Conservation (phyloP, 2,329 filamentous ascomycete genomes). For the Cylindrodendrum hubeiense region DNA sequence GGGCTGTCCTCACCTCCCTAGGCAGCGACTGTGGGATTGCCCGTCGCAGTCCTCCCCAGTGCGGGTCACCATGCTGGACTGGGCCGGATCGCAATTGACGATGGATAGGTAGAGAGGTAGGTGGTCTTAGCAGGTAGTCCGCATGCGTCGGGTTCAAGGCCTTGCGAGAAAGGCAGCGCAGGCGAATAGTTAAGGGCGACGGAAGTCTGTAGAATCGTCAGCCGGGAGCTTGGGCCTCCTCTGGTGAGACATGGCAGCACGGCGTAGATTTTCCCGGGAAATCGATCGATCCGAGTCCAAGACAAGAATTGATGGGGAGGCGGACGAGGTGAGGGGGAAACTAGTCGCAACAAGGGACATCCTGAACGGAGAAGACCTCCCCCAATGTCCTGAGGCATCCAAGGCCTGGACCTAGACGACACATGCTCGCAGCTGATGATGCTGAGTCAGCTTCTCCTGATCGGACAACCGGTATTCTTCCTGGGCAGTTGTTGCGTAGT, state of each 20-base stretch:
- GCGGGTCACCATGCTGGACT: background rate
- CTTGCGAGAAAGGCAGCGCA: background rate
- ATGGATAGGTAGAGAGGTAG: background rate
- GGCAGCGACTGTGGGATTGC: background rate
- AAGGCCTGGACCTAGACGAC: background rate
- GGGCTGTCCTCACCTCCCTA: background rate
- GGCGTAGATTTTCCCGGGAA: background rate
- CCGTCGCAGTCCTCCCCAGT: background rate
- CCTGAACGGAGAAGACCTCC: background rate
- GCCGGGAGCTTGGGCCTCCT: background rate
- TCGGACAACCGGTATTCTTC: too few relatives aligned
- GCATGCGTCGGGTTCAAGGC: background rate
- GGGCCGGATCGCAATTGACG: background rate
- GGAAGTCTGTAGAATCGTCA: background rate
- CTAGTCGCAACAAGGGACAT: conserved; percentile 5
- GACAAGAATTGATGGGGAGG: background rate
- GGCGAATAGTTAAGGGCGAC: background rate
- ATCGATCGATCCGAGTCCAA: background rate
- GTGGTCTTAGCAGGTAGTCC: background rate
- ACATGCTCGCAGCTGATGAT: background rate
- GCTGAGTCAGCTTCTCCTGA: background rate
- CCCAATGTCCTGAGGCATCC: background rate
- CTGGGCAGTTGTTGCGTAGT: too few relatives aligned
- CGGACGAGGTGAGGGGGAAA: conserved; percentile 6
- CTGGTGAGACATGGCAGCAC: background rate